Evolutionary conservation across 257 asterid species (phyloP).

Genomic region (Gynochthodes officinalis): DNA sequence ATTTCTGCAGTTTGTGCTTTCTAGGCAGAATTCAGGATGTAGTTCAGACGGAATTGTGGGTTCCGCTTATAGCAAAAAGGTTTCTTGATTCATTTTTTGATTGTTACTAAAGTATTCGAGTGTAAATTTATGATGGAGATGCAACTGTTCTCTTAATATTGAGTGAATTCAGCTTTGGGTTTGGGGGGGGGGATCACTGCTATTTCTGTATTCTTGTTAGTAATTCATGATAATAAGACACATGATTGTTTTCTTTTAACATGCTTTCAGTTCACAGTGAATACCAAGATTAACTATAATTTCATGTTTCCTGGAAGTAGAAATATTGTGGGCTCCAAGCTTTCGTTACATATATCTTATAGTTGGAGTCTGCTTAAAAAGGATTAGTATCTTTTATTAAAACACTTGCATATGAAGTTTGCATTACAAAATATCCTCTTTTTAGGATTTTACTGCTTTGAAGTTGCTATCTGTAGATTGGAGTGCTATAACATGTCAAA

Average conservation of each 20-base stretch:
- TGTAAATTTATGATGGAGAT: no score
- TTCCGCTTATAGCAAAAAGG: background rate
- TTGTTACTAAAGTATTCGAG: background rate
- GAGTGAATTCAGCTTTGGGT: background rate
- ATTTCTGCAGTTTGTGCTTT: background rate
- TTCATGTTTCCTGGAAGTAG: no score
- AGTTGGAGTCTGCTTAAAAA: background rate
- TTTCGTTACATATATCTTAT: no score
- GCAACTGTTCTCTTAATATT: background rate
- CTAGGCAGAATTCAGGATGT: background rate
- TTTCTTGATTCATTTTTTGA: background rate
- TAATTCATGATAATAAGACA: no score
- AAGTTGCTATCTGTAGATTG: background rate
- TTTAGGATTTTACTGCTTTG: background rate
- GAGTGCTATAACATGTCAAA: background rate
- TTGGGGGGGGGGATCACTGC: background rate
- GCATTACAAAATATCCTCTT: background rate
- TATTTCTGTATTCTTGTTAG: background rate
- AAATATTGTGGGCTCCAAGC: background rate
- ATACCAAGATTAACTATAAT: background rate
- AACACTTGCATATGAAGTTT: background rate
- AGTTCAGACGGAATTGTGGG: background rate
- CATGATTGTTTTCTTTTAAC: background rate
- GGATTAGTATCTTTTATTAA: background rate
- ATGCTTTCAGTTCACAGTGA: background rate